Evolutionary conservation across 768 basidiomycete genomes (phyloP), one percentile per base, ranked within the genome.

Genomic region (Glaciozyma antarctica): DNA sequence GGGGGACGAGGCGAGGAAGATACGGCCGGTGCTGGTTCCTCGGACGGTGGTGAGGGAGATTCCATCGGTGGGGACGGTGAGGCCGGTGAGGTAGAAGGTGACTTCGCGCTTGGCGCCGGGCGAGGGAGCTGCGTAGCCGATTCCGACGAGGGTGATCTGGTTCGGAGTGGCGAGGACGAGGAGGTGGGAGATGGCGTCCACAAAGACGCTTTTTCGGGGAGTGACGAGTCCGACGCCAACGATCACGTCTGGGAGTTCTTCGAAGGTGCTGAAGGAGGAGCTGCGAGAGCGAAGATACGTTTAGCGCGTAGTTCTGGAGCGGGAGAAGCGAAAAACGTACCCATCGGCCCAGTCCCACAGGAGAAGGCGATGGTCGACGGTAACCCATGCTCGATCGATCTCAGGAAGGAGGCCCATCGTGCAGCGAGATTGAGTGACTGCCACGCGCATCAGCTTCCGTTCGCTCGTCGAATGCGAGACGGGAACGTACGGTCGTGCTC

Each of bases 261-360:
- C 85, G 75, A 88, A 94, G n/a, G 89, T 89, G 69, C 83, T 86
- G 70, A 95, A 86, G 75, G 92, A 90, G 76, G 88, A 86, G n/a
- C 91, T 88, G 70, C 15, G 68, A 32, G 32, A 9, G n/a, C n/a
- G n/a, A n/a, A n/a, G 32, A 9, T 32, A 32, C 9, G 5, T 32
- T 38, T 3, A 21, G 55, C 5, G 2, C 1, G 21, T 1, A 26
- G 17, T 43, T 43, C 13, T 13, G 55, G 43, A 15, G 38, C 15
- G 54, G 3, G 34, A 38, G 53, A 19, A 55, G 32, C 53, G 32
- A 19, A 22, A 32, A 22, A 79, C 87, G 62, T 71, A 94, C 93
- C 91, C 90, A 71, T 94, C 88, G 44, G 85, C 79, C 75, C 95
- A 99, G 77, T 99, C 91, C 95, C 95, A 98, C 28, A 99, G 79